Conservation (phyloP, 2,329 filamentous ascomycete species). For the Nothophoma quercina region DNA sequence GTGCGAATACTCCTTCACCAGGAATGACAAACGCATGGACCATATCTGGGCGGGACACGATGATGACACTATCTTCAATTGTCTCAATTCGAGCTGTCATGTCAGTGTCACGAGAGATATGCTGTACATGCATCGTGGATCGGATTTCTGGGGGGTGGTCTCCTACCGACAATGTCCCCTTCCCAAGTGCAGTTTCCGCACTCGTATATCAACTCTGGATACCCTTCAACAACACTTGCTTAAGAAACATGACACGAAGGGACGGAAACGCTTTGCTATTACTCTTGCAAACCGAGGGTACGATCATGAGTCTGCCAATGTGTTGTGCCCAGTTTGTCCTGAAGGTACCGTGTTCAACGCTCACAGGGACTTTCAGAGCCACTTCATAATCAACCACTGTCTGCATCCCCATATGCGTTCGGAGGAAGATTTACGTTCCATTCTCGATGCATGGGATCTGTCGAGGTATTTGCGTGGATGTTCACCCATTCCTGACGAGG, state of each 20-base stretch:
- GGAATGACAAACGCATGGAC: conserved; percentile 22
- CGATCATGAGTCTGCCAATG: not conserved
- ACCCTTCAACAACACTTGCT: conserved; percentile 13
- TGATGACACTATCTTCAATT: conserved; percentile 15
- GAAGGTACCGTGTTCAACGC: not conserved
- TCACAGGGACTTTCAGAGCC: conserved; percentile 1
- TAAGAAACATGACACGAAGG: conserved; percentile 14
- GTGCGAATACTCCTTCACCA: conserved; percentile 14
- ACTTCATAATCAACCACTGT: conserved; percentile 12
- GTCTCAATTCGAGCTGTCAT: not conserved
- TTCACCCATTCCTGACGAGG: not conserved
- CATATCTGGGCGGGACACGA: conserved; percentile 26
- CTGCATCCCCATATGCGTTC: no score
- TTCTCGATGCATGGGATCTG: not conserved
- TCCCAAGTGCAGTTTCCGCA: conserved; percentile 6
- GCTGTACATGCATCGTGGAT: conserved; percentile 9
- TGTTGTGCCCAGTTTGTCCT: conserved; percentile 21
- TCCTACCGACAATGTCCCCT: conserved; percentile 12
- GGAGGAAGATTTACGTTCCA: no score
- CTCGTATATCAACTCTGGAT: not conserved
- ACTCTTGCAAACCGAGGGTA: conserved; percentile 12
- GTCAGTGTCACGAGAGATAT: conserved; percentile 2
- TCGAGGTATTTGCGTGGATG: not conserved
- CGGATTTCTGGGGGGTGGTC: no score
- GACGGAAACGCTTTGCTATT: conserved; percentile 1